A percentile compares a stretch with the other conserved stretches of the same genome.
phyloP scores from a whole-genome alignment of 1,284 basidiomycete species.

The Leccinum insigne region DNA sequence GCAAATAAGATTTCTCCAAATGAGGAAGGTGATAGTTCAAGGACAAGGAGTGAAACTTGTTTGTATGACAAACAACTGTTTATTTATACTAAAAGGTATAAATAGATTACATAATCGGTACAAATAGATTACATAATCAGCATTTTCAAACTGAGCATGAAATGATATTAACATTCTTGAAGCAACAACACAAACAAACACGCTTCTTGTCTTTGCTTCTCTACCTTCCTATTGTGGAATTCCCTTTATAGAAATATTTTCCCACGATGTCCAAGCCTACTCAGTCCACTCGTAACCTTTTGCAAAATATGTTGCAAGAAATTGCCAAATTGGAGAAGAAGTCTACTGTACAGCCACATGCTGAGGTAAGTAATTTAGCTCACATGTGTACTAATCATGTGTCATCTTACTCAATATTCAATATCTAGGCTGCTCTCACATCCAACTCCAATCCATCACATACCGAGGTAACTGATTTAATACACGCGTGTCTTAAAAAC shows the following conservation, averaged over 20 bases:
- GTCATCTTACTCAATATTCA: too few relatives aligned
- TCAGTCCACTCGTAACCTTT: not conserved
- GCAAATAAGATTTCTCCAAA: not conserved
- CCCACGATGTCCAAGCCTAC: not conserved
- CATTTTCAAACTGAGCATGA: not conserved
- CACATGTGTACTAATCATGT: not conserved
- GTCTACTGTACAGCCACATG: not conserved
- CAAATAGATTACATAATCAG: not conserved
- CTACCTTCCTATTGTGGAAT: not conserved
- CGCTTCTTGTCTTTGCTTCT: not conserved
- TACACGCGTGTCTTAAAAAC: too few relatives aligned
- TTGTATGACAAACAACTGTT: not conserved
- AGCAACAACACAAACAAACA: not conserved
- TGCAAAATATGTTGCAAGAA: not conserved
- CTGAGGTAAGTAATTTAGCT: not conserved
- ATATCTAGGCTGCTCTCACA: too few relatives aligned
- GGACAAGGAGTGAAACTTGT: not conserved
- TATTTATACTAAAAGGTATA: not conserved
- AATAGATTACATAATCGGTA: not conserved
- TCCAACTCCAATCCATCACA: too few relatives aligned
- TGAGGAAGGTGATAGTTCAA: not conserved
- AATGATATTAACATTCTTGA: not conserved
- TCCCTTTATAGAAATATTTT: not conserved
- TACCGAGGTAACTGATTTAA: too few relatives aligned
- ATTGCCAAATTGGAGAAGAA: not conserved